Base-by-base conservation (phyloP, 176 grass and related monocot species). In the Cocos nucifera region DNA sequence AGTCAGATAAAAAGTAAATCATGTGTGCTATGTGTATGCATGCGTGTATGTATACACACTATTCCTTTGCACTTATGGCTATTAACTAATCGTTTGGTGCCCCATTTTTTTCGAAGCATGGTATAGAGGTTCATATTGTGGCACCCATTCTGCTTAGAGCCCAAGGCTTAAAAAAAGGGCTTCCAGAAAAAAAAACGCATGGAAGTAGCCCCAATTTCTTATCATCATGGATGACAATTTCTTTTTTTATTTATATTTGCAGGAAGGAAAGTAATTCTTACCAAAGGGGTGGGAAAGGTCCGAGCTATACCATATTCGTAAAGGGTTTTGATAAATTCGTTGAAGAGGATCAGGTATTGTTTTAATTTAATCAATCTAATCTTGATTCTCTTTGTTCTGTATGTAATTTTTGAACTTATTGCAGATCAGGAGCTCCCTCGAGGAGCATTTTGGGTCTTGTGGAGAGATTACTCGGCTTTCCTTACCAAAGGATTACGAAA, bases 381-480 rank as follows among this genome's bases (percentile, higher is more conserved):
- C 15, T 21, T 16, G 12, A 14, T 68, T 53, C 10, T 48, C n/a
- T 48, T 51, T 17, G 35, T 21, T 8, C 66, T 50, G 69, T 25
- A 54, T 50, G 2, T 0, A 56, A 16, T 50, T 29, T 63, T 3
- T 77, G 3, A 22, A 70, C 6, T 17, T 39, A 69, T 54, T 79
- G 18, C 72, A 97, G 92, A 78, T 97, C 55, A 61, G 73, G 39
- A 75, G 69, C 75, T 74, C 83, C 2, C 78, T 97, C 0, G 27
- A 85, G 71, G 73, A 82, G 62, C 65, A 88, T 67, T 91, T 97
- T 79, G 60, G 78, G 22, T 63, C 67, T 4, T 97, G 92, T 54
- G 92, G 92, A 57, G 87, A 78, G 0, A 76, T 97, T 2, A 73
- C 78, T 22, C 79, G 87, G 49, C 56, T 88, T 19, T 82, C 83